Evolutionary conservation across 2,329 filamentous ascomycete genomes (phyloP).

Genomic region (Hypoxylon sp.): DNA sequence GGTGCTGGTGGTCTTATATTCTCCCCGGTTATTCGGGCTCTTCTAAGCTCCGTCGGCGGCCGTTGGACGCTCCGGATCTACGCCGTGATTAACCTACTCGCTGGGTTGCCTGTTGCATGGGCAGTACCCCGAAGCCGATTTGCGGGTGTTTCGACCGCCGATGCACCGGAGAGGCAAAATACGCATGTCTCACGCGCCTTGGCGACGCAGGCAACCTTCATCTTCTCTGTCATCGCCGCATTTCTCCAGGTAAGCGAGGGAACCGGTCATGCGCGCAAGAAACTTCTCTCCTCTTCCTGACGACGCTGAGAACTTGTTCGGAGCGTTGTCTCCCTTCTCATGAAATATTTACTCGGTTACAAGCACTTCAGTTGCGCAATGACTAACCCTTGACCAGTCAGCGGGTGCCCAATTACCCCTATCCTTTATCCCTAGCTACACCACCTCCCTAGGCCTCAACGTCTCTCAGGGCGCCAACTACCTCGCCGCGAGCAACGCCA

Average conservation of each 20-base stretch:
- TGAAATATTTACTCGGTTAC: too few species aligned
- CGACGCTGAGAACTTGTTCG: not conserved
- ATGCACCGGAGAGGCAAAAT: conserved; percentile 40
- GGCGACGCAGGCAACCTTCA: conserved; percentile 50
- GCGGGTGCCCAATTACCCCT: conserved; percentile 56
- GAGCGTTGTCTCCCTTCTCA: too few species aligned
- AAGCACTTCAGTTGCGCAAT: not conserved
- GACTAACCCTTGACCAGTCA: conserved; percentile 43
- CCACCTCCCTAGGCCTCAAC: conserved; percentile 52
- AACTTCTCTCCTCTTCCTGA: conserved; percentile 25
- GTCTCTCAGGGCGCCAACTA: conserved; percentile 52
- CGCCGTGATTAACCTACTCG: conserved; percentile 48
- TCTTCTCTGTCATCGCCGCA: conserved; percentile 51
- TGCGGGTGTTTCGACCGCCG: conserved; percentile 34
- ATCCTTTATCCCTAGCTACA: conserved; percentile 58
- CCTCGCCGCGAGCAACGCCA: conserved; percentile 54
- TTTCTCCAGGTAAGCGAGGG: conserved; percentile 49
- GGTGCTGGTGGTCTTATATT: conserved; percentile 54
- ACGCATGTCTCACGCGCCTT: conserved; percentile 51
- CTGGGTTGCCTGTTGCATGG: conserved; percentile 51
- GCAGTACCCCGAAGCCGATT: conserved; percentile 51
- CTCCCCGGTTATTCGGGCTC: conserved; percentile 50
- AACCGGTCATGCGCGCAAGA: too few species aligned
- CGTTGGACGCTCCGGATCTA: conserved; percentile 54
- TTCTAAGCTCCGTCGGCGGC: conserved; percentile 53